These are phyloP conservation scores for Kluyveromyces aestuarii DNA, from an alignment of 805 yeast species.

Conservation along the genomic window DNA sequence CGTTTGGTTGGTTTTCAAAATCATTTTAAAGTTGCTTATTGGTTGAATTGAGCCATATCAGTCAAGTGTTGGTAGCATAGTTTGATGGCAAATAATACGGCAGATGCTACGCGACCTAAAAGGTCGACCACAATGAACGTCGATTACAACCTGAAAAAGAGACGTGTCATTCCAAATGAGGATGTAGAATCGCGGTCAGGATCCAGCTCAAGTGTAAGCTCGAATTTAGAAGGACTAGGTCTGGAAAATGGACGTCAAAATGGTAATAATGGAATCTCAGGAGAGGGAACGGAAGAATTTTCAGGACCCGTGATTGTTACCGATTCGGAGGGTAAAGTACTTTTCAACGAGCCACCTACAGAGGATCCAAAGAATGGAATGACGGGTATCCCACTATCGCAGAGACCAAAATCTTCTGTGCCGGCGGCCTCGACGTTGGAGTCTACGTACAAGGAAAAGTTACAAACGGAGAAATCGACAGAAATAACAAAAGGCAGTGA, in stretches of 20 bases:
- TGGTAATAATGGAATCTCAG: background rate
- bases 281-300: background rate
- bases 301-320: background rate
- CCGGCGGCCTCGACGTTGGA: background rate
- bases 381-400: conserved; percentile 57
- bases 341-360: conserved; percentile 45
- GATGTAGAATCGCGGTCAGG: conserved; percentile 3
- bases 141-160: conserved; percentile 26
- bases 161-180: conserved; percentile 22
- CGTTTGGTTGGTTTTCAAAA: too few relatives aligned
- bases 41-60: too few relatives aligned
- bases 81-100: background rate
- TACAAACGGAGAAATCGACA: conserved; percentile 31
- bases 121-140: conserved; percentile 23
- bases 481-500: conserved; percentile 26
- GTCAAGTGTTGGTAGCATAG: background rate
- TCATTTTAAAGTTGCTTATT: too few relatives aligned
- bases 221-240: background rate
- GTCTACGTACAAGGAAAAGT: conserved; percentile 12
- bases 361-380: conserved; percentile 48
- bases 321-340: conserved; percentile 15
- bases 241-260: background rate
- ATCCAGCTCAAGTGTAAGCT: background rate
- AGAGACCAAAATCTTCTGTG: conserved; percentile 15
- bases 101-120: conserved; percentile 15